These are phyloP conservation scores for Chenopodium berlandieri DNA, from an alignment of 148 eudicot species.

Conservation along the genomic window DNA sequence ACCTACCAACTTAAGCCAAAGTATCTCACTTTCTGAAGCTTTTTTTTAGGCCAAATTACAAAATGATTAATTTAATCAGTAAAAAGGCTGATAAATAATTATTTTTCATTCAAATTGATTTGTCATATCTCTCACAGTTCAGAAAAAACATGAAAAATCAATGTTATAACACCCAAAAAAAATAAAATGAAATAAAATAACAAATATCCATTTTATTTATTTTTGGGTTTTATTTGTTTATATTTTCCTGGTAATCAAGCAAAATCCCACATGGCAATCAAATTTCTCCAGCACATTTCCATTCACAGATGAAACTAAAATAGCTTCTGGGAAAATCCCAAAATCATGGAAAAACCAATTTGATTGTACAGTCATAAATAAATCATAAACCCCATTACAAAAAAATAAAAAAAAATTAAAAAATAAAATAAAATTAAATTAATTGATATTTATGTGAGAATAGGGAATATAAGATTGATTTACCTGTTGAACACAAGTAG, in stretches of 20 bases:
- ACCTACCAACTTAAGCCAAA: not conserved
- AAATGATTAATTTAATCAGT: not conserved
- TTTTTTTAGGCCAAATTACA: not conserved
- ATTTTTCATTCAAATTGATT: not conserved
- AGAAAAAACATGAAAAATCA: not conserved
- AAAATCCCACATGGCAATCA: conserved; percentile 1
- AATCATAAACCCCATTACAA: not conserved
- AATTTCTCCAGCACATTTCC: not conserved
- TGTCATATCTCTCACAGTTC: not conserved
- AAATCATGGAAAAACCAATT: not conserved
- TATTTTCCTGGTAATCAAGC: not conserved
- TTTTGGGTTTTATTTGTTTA: not conserved
- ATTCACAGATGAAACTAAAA: no score
- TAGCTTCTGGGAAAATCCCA: no score
- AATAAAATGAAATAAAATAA: not conserved
- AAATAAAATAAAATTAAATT: not conserved
- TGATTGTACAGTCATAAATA: not conserved
- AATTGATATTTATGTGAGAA: not conserved
- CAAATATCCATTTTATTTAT: not conserved
- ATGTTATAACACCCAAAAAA: not conserved
- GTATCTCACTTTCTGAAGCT: not conserved
- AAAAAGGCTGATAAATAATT: not conserved
- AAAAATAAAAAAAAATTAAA: not conserved
- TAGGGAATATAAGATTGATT: not conserved
- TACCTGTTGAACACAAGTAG: conserved; percentile 93